These are phyloP conservation scores for Aspergillus transmontanensis DNA, from an alignment of 2,329 filamentous ascomycete genomes.

Conservation along the genomic window DNA sequence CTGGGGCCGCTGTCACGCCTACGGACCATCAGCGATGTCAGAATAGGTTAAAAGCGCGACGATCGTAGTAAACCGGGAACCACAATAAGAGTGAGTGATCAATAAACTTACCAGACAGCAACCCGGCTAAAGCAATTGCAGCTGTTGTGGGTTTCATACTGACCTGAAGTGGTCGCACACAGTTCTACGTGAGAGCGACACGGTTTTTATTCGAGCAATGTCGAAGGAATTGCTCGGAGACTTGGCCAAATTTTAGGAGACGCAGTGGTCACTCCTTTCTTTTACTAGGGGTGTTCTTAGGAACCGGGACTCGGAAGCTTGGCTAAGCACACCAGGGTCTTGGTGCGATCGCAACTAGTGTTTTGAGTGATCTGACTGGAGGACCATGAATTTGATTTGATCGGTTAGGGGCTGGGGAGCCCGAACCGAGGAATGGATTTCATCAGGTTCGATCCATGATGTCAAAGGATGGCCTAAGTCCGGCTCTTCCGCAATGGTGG, in stretches of 20 bases:
- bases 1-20: conserved; percentile 15
- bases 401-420: neutral
- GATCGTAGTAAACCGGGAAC: neutral
- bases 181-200: neutral
- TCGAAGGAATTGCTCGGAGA: conserved; percentile 8
- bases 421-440: conserved; percentile 2
- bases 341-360: conserved; percentile 11
- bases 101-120: conserved; percentile 20
- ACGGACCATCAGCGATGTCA: neutral
- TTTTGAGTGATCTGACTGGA: neutral
- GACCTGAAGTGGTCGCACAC: neutral
- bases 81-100: neutral
- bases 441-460: conserved; percentile 11
- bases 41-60: neutral
- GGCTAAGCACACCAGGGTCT: conserved; percentile 8
- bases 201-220: neutral
- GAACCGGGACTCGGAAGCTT: conserved; percentile 8
- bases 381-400: conserved; percentile 5
- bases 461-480: conserved; percentile 7
- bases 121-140: conserved; percentile 18
- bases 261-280: conserved; percentile 3
- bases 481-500: conserved; percentile 6
- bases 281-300: conserved; percentile 5
- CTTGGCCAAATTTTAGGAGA: conserved; percentile 6
- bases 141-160: conserved; percentile 18